Conservation (phyloP, 352 stramenopile genomes). For the Globisporangium perplexum region DNA sequence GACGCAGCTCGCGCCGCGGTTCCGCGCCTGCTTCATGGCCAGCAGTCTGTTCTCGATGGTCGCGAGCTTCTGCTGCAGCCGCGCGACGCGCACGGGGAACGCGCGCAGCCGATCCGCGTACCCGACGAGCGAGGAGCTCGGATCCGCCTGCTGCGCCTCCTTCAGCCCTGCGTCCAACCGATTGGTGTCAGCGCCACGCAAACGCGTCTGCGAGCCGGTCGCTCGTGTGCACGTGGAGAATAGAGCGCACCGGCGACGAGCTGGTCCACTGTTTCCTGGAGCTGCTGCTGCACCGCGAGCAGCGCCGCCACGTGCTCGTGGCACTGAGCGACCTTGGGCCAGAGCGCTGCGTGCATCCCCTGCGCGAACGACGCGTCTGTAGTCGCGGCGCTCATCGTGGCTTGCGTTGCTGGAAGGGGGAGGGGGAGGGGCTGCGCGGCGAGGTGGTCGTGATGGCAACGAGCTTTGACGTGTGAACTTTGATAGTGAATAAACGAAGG, state of each 20-base stretch:
- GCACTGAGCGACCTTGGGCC: constrained; percentile 80
- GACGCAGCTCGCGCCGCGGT: constrained; percentile 21
- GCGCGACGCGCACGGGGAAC: constrained; percentile 60
- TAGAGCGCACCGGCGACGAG: constrained; percentile 39
- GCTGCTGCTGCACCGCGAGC: constrained; percentile 58
- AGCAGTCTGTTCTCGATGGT: constrained; percentile 61
- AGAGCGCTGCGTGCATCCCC: constrained; percentile 77
- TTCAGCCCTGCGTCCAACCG: constrained; percentile 29
- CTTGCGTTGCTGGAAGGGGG: neutral
- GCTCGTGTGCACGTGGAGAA: too few relatives aligned
- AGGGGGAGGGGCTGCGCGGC: too few relatives aligned
- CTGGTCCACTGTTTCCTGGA: constrained; percentile 60
- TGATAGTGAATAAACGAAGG: too few relatives aligned
- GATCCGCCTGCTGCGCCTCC: constrained; percentile 53
- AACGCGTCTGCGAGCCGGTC: too few relatives aligned
- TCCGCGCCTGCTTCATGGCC: constrained; percentile 47
- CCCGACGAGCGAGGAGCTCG: constrained; percentile 39
- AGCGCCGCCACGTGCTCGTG: constrained; percentile 71
- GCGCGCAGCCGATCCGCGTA: constrained; percentile 69
- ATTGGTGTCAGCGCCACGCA: neutral
- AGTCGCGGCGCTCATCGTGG: constrained; percentile 14
- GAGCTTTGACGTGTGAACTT: too few relatives aligned
- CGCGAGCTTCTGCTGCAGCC: constrained; percentile 62
- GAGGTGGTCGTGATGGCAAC: too few relatives aligned
- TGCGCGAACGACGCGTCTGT: constrained; percentile 37